A percentile compares a stretch with the other conserved stretches of the same genome.
These are phyloP conservation scores for Plicaturopsis crispa DNA, from an alignment of 768 basidiomycete species.

Conservation along the genomic window DNA sequence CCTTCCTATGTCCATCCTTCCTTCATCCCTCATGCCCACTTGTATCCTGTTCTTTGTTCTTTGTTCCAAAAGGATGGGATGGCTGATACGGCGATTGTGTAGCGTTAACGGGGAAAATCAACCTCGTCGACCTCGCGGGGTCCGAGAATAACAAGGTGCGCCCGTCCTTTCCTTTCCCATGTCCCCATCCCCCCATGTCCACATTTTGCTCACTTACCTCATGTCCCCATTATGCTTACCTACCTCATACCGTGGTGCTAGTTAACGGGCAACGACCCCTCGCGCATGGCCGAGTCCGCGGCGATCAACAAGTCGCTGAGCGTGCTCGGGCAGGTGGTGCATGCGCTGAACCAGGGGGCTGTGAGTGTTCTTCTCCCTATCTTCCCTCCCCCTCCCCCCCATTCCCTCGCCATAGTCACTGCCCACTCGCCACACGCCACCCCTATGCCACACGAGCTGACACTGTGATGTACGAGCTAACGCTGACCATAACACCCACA, in stretches of 20 bases:
- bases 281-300: constrained; percentile 82
- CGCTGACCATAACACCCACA: constrained; percentile 3
- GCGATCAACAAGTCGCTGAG: constrained; percentile 90
- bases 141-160: constrained; percentile 84
- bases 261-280: constrained; percentile 79
- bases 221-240: no score
- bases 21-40: not conserved
- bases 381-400: not conserved
- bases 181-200: constrained; percentile 1
- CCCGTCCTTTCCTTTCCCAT: not conserved
- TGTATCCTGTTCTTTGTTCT: not conserved
- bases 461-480: no score
- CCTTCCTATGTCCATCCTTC: not conserved
- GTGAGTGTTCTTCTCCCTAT: constrained; percentile 24
- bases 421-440: no score
- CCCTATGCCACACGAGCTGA: constrained; percentile 6
- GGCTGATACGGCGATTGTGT: constrained; percentile 2
- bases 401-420: no score
- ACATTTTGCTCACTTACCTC: no score
- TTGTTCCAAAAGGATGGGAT: not conserved
- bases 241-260: constrained; percentile 15
- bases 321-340: constrained; percentile 82
- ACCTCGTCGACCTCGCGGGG: constrained; percentile 84
- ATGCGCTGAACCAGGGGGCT: constrained; percentile 71
- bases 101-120: constrained; percentile 74